A percentile compares a stretch with the other conserved stretches of the same genome.
These are phyloP conservation scores for Trifolium dubium DNA, from an alignment of 306 rosid species.

Conservation along the genomic window DNA sequence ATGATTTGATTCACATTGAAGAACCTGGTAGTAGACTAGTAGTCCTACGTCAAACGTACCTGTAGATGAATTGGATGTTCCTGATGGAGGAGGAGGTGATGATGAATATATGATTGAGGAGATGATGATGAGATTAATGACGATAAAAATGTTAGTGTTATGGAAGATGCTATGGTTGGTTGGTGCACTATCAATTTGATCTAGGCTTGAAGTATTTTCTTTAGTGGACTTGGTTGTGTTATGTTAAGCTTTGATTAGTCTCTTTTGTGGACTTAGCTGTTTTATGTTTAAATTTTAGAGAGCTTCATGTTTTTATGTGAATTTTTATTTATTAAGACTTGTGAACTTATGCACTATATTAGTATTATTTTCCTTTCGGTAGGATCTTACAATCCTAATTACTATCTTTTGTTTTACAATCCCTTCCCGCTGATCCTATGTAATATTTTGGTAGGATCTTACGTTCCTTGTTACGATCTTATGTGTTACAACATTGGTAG, in stretches of 20 bases:
- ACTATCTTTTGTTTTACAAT: neutral
- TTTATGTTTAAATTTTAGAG: neutral
- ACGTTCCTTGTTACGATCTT: neutral
- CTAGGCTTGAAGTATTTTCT: neutral
- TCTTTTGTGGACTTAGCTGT: neutral
- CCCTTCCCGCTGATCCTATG: neutral
- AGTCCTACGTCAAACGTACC: neutral
- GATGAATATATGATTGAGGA: neutral
- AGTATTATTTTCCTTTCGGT: neutral
- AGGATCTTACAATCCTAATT: neutral
- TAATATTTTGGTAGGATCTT: neutral
- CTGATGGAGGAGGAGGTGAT: constrained; percentile 5
- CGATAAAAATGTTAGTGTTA: neutral
- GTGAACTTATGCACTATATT: neutral
- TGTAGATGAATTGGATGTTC: neutral
- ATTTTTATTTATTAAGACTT: neutral
- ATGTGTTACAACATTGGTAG: neutral
- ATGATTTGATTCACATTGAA: neutral
- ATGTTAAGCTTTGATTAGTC: constrained; percentile 7
- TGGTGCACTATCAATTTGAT: neutral
- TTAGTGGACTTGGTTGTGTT: neutral
- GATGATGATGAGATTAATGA: constrained; percentile 3
- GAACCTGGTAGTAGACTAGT: neutral
- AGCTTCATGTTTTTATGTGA: neutral
- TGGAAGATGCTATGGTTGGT: neutral